Evolutionary conservation across 176 grass and related monocot species (phyloP), one percentile per base, ranked within the genome.

Genomic region (Oryza longistaminata): DNA sequence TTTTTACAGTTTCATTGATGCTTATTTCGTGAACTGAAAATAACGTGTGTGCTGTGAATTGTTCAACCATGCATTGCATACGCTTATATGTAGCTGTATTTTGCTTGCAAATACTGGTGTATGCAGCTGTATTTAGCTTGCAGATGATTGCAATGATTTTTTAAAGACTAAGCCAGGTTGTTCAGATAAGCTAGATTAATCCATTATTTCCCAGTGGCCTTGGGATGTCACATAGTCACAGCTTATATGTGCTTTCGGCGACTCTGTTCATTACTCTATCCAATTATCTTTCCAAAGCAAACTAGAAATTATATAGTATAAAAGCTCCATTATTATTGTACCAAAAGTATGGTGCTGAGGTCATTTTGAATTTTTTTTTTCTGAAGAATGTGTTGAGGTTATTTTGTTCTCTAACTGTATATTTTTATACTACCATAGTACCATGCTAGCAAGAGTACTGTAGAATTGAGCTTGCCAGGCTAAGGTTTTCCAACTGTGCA

Each of bases 91-190:
- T 17, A 45, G 35, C 22, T 13, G 21, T 77, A 58, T 34, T 71
- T 85, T 43, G 22, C 72, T 52, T 85, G 52, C 50, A 81, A 22
- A 11, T 39, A 55, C 66, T 35, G 78, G 1, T 48, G 45, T 52
- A 1, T 52, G 48, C 17, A 45, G 35, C 22, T 12, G 29, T 70
- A 58, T 46, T 72, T 85, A 24, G 42, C 78, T 65, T 89, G 42
- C 66, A 81, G 78, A 77, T 71, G 43, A 82, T 73, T 62, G 66
- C 26, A 19, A 21, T 60, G 25, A 22, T 9, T 90, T 90, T 71
- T 86, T 73, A 46, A 90, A 90, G 83, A 78, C 88, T 74, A 85
- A 73, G 73, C 78, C 83, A 90, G 83, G 73, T 77, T 86, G 83
- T 82, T 73, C 9, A 55, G 83, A 82, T 86, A 90, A 90, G 66